A percentile compares a stretch with the other conserved stretches of the same genome.
These are phyloP conservation scores for Pontederia crassipes DNA, from an alignment of 176 grass and related monocot species.

Conservation along the genomic window DNA sequence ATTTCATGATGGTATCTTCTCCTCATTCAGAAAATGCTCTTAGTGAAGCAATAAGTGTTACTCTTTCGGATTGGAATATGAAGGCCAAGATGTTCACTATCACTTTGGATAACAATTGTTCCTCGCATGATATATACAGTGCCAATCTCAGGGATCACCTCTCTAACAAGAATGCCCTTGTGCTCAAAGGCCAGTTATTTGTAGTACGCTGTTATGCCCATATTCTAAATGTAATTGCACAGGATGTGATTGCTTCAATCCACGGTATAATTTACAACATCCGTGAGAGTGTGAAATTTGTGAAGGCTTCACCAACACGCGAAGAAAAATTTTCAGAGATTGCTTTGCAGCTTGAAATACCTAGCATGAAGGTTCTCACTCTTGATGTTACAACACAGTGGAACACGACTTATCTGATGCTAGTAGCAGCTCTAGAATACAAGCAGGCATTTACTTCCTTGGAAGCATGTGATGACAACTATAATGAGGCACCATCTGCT, in stretches of 20 bases:
- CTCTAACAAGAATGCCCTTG: neutral
- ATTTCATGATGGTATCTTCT: slow-evolving; percentile 16
- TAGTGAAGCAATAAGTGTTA: slow-evolving; percentile 10
- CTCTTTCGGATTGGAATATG: slow-evolving; percentile 12
- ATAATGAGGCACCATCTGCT: slow-evolving; percentile 9
- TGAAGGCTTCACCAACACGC: slow-evolving; percentile 10
- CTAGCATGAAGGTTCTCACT: neutral
- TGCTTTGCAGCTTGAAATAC: slow-evolving; percentile 7
- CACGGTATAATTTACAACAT: slow-evolving; percentile 14
- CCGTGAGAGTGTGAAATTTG: slow-evolving; percentile 12
- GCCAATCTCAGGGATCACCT: slow-evolving; percentile 15
- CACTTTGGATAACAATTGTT: slow-evolving; percentile 12
- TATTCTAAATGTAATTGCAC: slow-evolving; percentile 6
- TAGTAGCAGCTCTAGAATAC: slow-evolving; percentile 5
- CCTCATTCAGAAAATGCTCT: slow-evolving; percentile 17
- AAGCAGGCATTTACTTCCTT: slow-evolving; percentile 14
- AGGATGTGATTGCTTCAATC: slow-evolving; percentile 14
- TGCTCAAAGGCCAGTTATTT: slow-evolving; percentile 14
- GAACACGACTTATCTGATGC: slow-evolving; percentile 13
- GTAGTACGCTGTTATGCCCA: slow-evolving; percentile 10
- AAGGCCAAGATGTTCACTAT: slow-evolving; percentile 7
- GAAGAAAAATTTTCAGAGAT: slow-evolving; percentile 14
- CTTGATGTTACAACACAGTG: slow-evolving; percentile 11
- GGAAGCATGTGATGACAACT: slow-evolving; percentile 10
- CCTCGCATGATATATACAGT: slow-evolving; percentile 12